Percentiles rank a stretch among this genome's conserved stretches.
These are phyloP conservation scores for Dalbergia cultrata DNA, from an alignment of 306 rosid species.

Conservation along the genomic window DNA sequence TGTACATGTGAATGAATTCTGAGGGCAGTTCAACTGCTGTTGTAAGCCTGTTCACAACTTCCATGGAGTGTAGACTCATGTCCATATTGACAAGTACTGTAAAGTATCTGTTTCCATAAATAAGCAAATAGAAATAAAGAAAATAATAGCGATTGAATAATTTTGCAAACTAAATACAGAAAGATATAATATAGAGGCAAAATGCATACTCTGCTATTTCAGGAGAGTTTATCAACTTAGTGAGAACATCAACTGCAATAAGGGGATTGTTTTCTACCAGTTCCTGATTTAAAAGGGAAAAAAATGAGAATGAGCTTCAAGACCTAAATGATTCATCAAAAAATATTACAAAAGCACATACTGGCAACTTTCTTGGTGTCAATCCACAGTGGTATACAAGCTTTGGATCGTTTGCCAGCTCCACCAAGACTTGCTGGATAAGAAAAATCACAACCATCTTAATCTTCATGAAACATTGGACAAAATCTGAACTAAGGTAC, in stretches of 20 bases:
- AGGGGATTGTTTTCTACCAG: conserved; percentile 96
- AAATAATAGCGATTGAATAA: conserved; percentile 44
- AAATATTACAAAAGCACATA: conserved; percentile 51
- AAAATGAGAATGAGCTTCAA: conserved; percentile 19
- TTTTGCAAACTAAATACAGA: conserved; percentile 33
- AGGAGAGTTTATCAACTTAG: conserved; percentile 88
- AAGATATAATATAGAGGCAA: conserved; percentile 31
- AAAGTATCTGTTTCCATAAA: conserved; percentile 80
- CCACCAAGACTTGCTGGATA: conserved; percentile 84
- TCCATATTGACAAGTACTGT: conserved; percentile 98
- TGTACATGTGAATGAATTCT: conserved; percentile 95
- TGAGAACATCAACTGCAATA: conserved; percentile 94
- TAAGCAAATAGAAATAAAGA: conserved; percentile 53
- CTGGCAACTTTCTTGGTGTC: conserved; percentile 96
- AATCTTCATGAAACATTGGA: conserved; percentile 47
- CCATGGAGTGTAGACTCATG: conserved; percentile 99
- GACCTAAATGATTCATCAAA: conserved; percentile 35
- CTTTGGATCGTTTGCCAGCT: conserved; percentile 82
- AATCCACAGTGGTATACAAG: conserved; percentile 97
- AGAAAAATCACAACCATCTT: conserved; percentile 47
- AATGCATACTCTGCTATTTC: conserved; percentile 87
- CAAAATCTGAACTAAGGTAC: conserved; percentile 35
- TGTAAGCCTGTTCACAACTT: conserved; percentile 98
- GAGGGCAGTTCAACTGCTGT: conserved; percentile 96
- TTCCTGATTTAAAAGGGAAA: conserved; percentile 66